Evolutionary conservation across 2,329 filamentous ascomycete species (phyloP), one percentile per base, ranked within the genome.

Genomic region (Xylariales sp.): DNA sequence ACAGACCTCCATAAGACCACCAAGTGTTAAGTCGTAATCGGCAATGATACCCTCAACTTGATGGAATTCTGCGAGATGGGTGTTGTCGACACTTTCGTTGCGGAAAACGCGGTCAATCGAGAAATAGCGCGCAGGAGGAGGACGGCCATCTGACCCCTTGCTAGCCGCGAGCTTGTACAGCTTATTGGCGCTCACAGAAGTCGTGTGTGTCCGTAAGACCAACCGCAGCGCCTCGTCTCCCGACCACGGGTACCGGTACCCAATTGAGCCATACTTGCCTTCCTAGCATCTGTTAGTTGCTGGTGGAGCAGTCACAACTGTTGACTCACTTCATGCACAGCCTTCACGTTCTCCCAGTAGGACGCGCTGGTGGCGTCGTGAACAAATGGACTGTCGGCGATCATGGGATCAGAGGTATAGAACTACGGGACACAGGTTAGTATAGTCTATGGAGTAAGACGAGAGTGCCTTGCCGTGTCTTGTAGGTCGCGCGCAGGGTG

Each of bases 1-100:
- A n/a, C n/a, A n/a, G 71, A 97, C 68, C 80, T 77, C 88, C 74
- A 96, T 95, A 44, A 97, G 73, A 34, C 90, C 93, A 52, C 93
- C 93, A 14, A 97, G 78, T 1, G 91, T 94, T 48, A 98, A 74
- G 25, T 85, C 86, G 63, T 95, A 97, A 67, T 98, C 93, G 19
- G 93, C 93, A 67, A 98, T 97, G 38, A 98, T 91, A 65, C 93
- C 93, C 68, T 98, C 93, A 24, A 97, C 88, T 63, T 98, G 93
- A 69, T 98, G 93, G 76, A 98, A 98, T 66, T 98, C 93, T 28
- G 89, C 90, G 58, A 98, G 68, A 73, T 98, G 93, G 7, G 93
- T 98, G 11, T 90, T 90, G 59, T 98, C 93, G 44, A 98, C 90
- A 3, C 88, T 88, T 68, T 98, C 93, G 65, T 98, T 98, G 52